Evolutionary conservation across 169 alveolate species (phyloP).

Genomic region (Plasmodium gallinaceum): DNA sequence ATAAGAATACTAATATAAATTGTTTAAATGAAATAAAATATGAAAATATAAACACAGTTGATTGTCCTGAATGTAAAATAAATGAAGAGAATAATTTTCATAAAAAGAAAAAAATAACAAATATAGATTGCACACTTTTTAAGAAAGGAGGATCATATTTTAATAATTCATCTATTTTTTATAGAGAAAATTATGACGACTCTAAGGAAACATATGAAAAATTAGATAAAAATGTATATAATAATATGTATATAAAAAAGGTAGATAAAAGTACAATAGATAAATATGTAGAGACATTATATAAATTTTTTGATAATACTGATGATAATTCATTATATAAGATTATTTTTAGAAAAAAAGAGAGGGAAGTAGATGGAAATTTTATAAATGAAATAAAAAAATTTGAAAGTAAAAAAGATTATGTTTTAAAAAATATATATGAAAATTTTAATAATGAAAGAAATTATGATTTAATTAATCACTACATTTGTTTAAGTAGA

Average conservation of each 20-base stretch:
- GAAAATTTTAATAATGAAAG: slow-evolving; percentile 53
- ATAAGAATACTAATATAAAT: neutral
- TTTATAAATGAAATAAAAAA: slow-evolving; percentile 56
- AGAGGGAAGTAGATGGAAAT: slow-evolving; percentile 40
- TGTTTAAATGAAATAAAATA: neutral
- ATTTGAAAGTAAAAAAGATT: slow-evolving; percentile 58
- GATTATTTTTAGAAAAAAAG: slow-evolving; percentile 29
- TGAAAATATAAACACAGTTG: neutral
- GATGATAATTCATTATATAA: slow-evolving; percentile 32
- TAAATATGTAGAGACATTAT: slow-evolving; percentile 35
- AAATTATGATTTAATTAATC: slow-evolving; percentile 28
- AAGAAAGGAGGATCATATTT: neutral
- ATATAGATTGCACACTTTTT: slow-evolving; percentile 17
- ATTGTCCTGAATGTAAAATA: neutral
- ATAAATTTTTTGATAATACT: neutral
- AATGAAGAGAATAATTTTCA: neutral
- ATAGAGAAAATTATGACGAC: neutral
- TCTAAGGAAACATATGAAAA: neutral
- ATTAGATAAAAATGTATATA: neutral
- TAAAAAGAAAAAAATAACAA: slow-evolving; percentile 3
- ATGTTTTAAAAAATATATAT: slow-evolving; percentile 52
- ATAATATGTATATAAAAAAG: slow-evolving; percentile 7
- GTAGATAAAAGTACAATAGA: slow-evolving; percentile 1
- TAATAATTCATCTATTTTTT: neutral
- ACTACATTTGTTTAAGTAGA: slow-evolving; percentile 30